Conservation (phyloP, 192 early-diverging fungal species). For the Coemansia sp. region DNA sequence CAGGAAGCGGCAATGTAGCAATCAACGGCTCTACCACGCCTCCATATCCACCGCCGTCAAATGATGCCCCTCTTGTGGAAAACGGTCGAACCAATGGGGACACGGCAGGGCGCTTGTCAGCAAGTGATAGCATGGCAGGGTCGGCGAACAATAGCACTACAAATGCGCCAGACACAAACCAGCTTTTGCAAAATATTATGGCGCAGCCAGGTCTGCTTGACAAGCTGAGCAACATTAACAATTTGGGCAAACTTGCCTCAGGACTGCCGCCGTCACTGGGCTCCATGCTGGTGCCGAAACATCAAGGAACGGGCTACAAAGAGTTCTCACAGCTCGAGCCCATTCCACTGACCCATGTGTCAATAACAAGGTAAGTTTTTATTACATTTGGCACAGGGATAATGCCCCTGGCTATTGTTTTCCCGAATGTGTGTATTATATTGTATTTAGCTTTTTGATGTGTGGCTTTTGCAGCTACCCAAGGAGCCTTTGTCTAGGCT, state of each 20-base stretch:
- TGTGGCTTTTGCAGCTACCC: not conserved
- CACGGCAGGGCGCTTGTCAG: not conserved
- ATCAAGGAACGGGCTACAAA: slow-evolving; percentile 15
- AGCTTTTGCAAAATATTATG: slow-evolving; percentile 41
- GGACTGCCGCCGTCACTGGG: slow-evolving; percentile 31
- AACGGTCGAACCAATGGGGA: not conserved
- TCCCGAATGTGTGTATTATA: not conserved
- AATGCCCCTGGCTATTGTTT: not conserved
- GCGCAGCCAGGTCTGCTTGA: slow-evolving; percentile 30
- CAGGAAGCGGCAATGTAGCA: not conserved
- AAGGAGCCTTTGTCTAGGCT: not conserved
- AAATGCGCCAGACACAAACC: slow-evolving; percentile 12
- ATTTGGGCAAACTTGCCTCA: slow-evolving; percentile 34
- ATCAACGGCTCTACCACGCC: not conserved
- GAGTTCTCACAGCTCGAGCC: slow-evolving; percentile 37
- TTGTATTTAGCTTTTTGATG: not conserved
- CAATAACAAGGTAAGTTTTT: slow-evolving; percentile 43
- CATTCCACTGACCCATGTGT: slow-evolving; percentile 33
- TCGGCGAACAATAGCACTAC: not conserved
- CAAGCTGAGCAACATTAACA: slow-evolving; percentile 21
- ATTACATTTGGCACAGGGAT: not conserved
- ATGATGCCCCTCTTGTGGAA: not conserved
- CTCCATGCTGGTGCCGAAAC: slow-evolving; percentile 17
- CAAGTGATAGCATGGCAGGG: not conserved
- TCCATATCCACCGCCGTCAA: not conserved